Base-by-base conservation (phyloP, 2,329 filamentous ascomycete species). In the Phaeophleospora eucalypticola region DNA sequence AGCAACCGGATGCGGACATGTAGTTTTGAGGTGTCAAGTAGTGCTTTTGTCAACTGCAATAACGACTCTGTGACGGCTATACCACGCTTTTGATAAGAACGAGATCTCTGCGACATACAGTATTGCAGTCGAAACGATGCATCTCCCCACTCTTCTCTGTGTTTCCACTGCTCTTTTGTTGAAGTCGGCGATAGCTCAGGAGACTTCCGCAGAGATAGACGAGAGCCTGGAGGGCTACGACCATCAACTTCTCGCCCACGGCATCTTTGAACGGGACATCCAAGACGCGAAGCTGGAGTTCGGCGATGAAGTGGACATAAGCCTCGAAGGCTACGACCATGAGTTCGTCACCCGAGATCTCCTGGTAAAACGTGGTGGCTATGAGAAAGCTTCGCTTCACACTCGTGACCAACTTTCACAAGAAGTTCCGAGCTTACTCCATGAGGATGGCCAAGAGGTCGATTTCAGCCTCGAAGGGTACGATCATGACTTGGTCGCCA, bases 271-370 rank as follows among this genome's bases (percentile, higher is more conserved):
- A n/a, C n/a, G n/a, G n/a, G n/a, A n/a, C n/a, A n/a, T n/a, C n/a
- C n/a, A n/a, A n/a, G n/a, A n/a, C n/a, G n/a, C n/a, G n/a, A n/a
- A n/a, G n/a, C n/a, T n/a, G n/a, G 43, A 45, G 29, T 24, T 36
- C 34, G 46, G 46, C 4, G 16, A 49, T 6, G 33, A 19, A 18
- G 42, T 49, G 8, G 46, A 49, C 17, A 27, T 45, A 15, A 42
- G 37, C 21, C 42, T 49, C 19, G 42, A 49, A 18, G 42, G 46
- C 12, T 49, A 49, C 32, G 46, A 49, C 24, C 46, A 49, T 16
- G 36, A 45, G 21, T 21, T 45, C 16, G 33, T 49, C 34, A n/a
- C 27, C 27, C 27, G n/a, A 32, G 12, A 35, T 15, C 14, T 15
- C 33, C 33, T 35, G 14, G 33, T 16, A 14, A 35, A 35, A 35